Conservation (phyloP, 2,329 filamentous ascomycete species). For the Diaporthe sp. region DNA sequence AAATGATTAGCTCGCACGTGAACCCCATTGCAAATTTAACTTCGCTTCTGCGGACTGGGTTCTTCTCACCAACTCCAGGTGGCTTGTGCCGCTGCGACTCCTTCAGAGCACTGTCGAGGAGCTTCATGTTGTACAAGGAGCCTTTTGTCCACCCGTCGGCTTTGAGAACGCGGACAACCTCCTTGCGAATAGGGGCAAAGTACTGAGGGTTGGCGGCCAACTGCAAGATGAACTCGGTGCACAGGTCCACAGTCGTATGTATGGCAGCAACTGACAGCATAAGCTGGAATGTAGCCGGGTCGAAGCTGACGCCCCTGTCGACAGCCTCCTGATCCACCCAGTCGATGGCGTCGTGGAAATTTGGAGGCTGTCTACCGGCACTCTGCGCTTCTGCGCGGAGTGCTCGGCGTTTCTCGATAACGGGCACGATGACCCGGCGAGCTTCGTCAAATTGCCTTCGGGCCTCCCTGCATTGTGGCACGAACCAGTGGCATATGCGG, state of each 20-base stretch:
- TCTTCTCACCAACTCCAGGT: neutral
- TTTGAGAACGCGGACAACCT: neutral
- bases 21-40: neutral
- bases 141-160: neutral
- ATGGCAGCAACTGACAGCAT: neutral
- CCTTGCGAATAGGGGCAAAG: neutral
- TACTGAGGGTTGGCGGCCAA: neutral
- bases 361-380: neutral
- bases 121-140: constrained; percentile 1
- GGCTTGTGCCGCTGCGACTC: constrained; percentile 8
- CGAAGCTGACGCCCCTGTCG: neutral
- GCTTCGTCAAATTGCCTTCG: neutral
- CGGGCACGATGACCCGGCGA: neutral
- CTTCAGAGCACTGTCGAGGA: constrained; percentile 4
- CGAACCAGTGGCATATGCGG: constrained; percentile 3
- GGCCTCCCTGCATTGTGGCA: constrained; percentile 2
- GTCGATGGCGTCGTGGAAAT: constrained; percentile 13
- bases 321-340: neutral
- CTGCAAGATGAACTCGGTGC: constrained; percentile 6
- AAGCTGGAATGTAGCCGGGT: neutral
- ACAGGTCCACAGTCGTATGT: neutral
- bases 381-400: neutral
- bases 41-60: neutral
- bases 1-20: neutral
- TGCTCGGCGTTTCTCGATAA: neutral